Evolutionary conservation across 768 basidiomycete genomes (phyloP), one percentile per base, ranked within the genome.

Genomic region (Dioszegia hungarica): DNA sequence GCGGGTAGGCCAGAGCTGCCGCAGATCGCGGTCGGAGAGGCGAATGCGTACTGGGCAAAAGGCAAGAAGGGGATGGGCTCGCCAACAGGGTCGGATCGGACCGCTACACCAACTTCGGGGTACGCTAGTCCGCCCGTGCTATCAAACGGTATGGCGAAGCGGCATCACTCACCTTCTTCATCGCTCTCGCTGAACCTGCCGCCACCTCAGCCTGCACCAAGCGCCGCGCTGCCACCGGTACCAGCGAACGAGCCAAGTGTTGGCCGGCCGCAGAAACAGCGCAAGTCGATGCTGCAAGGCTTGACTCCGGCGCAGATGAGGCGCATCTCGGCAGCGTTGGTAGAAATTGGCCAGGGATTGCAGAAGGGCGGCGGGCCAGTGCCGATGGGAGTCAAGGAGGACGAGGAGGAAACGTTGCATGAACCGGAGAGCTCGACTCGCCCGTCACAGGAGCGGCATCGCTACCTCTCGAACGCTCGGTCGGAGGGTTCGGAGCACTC

Each of bases 261-360:
- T 29, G 3, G 48, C 11, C 3, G 27, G 24, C 17, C 41, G 15
- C 53, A 44, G 31, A 31, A 34, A 39, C 59, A 58, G 28, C 54
- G 69, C 6, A 57, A 66, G 40, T 68, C 67, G 14, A 37, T 62
- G 19, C 50, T 72, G 3, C 58, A 63, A 6, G 62, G 59, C n/a
- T 47, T 73, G 38, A 62, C 60, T 17, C 60, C 68, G 1, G 66
- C 71, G 17, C 71, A 73, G 45, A 51, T 66, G 25, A 67, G 66
- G 47, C 38, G 71, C n/a, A 70, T 73, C 9, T 73, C 71, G 1
- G 31, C 53, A 22, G 71, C 71, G 14, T 49, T 73, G 10, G 54
- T 57, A 20, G 68, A 69, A 39, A 67, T 70, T 49, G 66, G 62
- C 55, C 49, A 19, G 24, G 44, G 39, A 19, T 22, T 36, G 31